Evolutionary conservation across 2,329 filamentous ascomycete genomes (phyloP).

Genomic region (Cladosporium sp.): DNA sequence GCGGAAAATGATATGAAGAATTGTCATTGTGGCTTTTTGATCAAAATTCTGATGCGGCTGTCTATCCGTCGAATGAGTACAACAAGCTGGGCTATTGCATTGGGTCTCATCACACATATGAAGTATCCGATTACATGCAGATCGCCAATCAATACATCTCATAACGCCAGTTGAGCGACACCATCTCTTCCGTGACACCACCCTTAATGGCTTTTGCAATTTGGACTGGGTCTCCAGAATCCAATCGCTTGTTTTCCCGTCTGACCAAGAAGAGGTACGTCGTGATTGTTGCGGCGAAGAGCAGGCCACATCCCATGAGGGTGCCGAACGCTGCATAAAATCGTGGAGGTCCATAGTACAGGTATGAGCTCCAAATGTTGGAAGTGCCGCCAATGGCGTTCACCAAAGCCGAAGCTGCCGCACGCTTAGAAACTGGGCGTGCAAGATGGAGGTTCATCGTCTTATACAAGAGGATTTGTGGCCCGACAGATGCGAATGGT

Average conservation of each 20-base stretch:
- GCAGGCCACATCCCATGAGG: constrained; percentile 32
- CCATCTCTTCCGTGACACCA: constrained; percentile 43
- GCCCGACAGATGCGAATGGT: constrained; percentile 36
- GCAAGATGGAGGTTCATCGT: constrained; percentile 39
- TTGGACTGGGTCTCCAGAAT: constrained; percentile 32
- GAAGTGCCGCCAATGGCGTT: constrained; percentile 38
- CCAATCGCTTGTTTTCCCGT: constrained; percentile 38
- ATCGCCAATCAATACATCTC: constrained; percentile 36
- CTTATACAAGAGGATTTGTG: constrained; percentile 41
- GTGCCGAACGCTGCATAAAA: constrained; percentile 42
- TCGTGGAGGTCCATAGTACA: constrained; percentile 36
- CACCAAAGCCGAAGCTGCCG: constrained; percentile 41
- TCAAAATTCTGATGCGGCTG: too few species aligned
- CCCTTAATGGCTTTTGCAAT: constrained; percentile 39
- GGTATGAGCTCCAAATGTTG: constrained; percentile 41
- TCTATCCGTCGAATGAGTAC: too few species aligned
- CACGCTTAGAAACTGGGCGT: constrained; percentile 38
- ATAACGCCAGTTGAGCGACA: constrained; percentile 41
- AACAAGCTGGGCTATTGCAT: too few species aligned
- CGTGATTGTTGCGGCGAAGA: constrained; percentile 35
- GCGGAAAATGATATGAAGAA: too few species aligned
- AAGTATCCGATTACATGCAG: too few species aligned
- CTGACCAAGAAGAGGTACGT: constrained; percentile 36
- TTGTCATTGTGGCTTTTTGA: too few species aligned
- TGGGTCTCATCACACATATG: too few species aligned